phyloP scores from a whole-genome alignment of 73 alveolate genomes.

The Tetrahymena malaccensis region DNA sequence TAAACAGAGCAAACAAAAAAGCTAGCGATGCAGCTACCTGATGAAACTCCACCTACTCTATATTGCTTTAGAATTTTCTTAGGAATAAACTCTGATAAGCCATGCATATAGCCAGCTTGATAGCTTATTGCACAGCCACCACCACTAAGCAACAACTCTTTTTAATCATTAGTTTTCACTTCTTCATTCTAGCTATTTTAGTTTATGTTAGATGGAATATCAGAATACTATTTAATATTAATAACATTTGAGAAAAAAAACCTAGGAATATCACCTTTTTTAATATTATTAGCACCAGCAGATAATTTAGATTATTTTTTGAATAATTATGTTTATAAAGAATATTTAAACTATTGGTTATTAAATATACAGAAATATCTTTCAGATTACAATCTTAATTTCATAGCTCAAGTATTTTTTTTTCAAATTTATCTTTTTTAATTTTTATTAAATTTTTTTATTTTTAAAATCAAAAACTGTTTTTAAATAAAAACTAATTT shows the following conservation, averaged over 20 bases:
- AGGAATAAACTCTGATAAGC: background rate
- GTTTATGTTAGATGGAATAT: background rate
- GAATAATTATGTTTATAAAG: background rate
- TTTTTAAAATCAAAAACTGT: too few relatives aligned
- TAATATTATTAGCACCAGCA: background rate
- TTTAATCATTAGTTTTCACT: background rate
- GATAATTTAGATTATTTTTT: too few relatives aligned
- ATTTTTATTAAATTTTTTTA: too few relatives aligned
- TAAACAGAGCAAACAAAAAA: background rate
- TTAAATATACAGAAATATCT: background rate
- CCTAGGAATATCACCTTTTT: background rate
- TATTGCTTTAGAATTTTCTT: background rate
- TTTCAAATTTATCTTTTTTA: too few relatives aligned
- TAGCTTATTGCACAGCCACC: background rate
- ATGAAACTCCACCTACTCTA: background rate
- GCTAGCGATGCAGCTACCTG: background rate
- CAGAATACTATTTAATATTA: background rate
- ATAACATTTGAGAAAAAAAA: background rate
- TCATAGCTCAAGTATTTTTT: background rate
- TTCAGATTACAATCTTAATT: background rate
- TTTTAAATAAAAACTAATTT: too few relatives aligned
- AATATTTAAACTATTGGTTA: too few relatives aligned
- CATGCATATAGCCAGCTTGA: background rate
- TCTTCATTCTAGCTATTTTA: background rate
- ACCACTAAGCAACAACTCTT: background rate